Conservation (phyloP, 2,329 filamentous ascomycete genomes). For the Didymella pomorum region DNA sequence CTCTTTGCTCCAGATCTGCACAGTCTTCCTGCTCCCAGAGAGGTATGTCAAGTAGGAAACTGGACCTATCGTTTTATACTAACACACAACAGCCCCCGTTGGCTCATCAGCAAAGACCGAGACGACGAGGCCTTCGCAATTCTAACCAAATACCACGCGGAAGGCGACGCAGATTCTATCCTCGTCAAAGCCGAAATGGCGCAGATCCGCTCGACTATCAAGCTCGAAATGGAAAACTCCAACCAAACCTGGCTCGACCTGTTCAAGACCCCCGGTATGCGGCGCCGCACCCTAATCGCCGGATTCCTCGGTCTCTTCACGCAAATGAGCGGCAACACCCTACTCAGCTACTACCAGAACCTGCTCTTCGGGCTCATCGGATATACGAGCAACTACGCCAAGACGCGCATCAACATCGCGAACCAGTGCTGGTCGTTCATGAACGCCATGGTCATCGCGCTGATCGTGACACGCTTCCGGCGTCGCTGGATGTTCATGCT, state of each 20-base stretch:
- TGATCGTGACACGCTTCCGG: conserved; percentile 53
- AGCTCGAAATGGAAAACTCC: conserved; percentile 62
- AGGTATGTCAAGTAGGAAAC: neutral
- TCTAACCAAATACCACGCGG: conserved; percentile 54
- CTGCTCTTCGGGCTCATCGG: conserved; percentile 52
- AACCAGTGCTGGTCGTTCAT: conserved; percentile 55
- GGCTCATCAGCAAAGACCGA: conserved; percentile 60
- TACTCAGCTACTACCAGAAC: conserved; percentile 50
- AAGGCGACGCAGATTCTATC: conserved; percentile 50
- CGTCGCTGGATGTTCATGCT: conserved; percentile 57
- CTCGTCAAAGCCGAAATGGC: conserved; percentile 65
- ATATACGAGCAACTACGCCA: conserved; percentile 47
- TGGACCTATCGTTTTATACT: neutral
- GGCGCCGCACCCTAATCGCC: conserved; percentile 45
- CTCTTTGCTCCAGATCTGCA: conserved; percentile 55
- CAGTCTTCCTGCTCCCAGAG: conserved; percentile 51
- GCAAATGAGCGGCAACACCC: conserved; percentile 52
- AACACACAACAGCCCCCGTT: conserved; percentile 50
- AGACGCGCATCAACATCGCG: conserved; percentile 54
- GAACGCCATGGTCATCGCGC: conserved; percentile 49
- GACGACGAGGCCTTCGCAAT: conserved; percentile 54
- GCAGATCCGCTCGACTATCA: conserved; percentile 66
- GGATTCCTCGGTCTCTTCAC: conserved; percentile 49
- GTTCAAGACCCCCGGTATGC: conserved; percentile 57
- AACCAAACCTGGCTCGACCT: conserved; percentile 64